Conservation (phyloP, 768 basidiomycete species). For the Leccinum ochraceum region DNA sequence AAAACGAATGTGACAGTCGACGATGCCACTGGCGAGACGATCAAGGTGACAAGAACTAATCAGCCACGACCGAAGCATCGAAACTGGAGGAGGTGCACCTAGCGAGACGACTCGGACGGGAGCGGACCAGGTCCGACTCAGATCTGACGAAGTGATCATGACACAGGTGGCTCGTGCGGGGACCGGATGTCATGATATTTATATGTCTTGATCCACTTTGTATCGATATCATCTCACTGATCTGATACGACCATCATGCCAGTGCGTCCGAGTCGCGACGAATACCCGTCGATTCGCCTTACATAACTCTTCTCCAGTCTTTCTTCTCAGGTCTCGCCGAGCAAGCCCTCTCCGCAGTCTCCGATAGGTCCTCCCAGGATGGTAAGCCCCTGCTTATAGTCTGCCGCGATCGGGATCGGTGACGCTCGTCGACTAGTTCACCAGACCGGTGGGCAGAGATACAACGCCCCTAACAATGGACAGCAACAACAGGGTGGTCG, state of each 20-base stretch:
- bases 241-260: slow-evolving; percentile 17
- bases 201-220: neutral
- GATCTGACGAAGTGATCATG: no score
- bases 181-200: neutral
- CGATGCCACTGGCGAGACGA: no score
- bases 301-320: slow-evolving; percentile 45
- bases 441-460: slow-evolving; percentile 67
- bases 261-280: slow-evolving; percentile 18
- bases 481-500: slow-evolving; percentile 27
- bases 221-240: neutral
- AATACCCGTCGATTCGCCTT: neutral
- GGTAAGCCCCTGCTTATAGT: slow-evolving; percentile 8
- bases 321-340: slow-evolving; percentile 68
- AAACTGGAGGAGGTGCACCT: neutral
- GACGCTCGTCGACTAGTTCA: slow-evolving; percentile 34
- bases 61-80: neutral
- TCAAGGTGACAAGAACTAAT: neutral
- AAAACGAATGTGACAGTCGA: no score
- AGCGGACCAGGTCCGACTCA: no score
- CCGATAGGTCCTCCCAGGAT: neutral
- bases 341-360: slow-evolving; percentile 54
- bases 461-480: slow-evolving; percentile 55
- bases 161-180: neutral
- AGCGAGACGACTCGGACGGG: no score
- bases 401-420: neutral